Conservation (phyloP, 495 filamentous ascomycete genomes). For the Filosporella fistucella region DNA sequence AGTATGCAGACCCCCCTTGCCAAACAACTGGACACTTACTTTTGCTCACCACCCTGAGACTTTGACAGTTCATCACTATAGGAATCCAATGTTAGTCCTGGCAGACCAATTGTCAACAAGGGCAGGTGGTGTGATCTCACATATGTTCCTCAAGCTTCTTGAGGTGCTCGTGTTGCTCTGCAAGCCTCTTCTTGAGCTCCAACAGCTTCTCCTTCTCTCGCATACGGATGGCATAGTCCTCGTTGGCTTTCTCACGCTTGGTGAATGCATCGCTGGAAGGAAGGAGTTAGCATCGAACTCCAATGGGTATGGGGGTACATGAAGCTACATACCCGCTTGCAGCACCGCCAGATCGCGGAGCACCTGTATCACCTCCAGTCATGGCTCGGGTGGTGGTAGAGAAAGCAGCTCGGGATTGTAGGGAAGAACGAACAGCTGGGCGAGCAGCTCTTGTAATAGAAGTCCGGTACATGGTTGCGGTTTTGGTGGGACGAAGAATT, state of each 20-base stretch:
- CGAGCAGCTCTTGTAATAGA: constrained; percentile 52
- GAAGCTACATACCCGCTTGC: constrained; percentile 30
- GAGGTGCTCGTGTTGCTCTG: constrained; percentile 73
- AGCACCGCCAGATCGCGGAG: constrained; percentile 42
- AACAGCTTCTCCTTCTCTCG: constrained; percentile 82
- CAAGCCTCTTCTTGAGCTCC: constrained; percentile 71
- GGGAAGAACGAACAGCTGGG: constrained; percentile 41
- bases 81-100: constrained; percentile 5
- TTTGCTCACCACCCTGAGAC: constrained; percentile 67
- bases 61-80: constrained; percentile 63
- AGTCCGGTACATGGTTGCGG: constrained; percentile 60
- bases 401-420: constrained; percentile 48
- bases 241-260: constrained; percentile 81
- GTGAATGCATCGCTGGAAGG: constrained; percentile 76
- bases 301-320: background rate
- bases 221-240: constrained; percentile 76
- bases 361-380: constrained; percentile 65
- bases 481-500: background rate
- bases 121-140: constrained; percentile 41
- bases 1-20: constrained; percentile 5
- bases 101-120: background rate
- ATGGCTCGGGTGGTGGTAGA: constrained; percentile 57
- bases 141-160: constrained; percentile 81
- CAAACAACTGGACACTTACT: constrained; percentile 41
- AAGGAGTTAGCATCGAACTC: constrained; percentile 3